These are phyloP conservation scores for Lycium ferocissimum DNA, from an alignment of 257 asterid species.

Conservation along the genomic window DNA sequence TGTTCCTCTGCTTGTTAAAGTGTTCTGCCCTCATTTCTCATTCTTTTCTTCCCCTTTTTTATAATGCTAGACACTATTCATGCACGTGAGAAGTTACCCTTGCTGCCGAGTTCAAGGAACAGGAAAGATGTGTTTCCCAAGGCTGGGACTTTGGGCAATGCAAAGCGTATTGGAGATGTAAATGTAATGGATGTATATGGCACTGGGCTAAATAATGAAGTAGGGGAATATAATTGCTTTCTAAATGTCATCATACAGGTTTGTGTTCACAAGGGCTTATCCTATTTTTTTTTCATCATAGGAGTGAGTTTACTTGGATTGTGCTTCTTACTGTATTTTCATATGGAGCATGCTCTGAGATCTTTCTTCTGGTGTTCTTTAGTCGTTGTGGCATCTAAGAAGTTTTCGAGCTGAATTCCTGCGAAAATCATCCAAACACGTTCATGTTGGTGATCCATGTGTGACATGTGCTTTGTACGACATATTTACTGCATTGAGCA, in stretches of 20 bases:
- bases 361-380: constrained; percentile 32
- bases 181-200: constrained; percentile 68
- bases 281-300: constrained; percentile 11
- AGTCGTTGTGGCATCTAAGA: constrained; percentile 95
- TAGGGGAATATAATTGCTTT: constrained; percentile 97
- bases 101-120: constrained; percentile 43
- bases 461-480: constrained; percentile 83
- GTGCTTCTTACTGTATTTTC: constrained; percentile 35
- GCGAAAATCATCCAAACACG: constrained; percentile 72
- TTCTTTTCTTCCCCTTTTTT: constrained; percentile 32
- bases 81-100: constrained; percentile 57
- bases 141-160: constrained; percentile 42
- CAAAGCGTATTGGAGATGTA: constrained; percentile 39
- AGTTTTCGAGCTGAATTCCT: constrained; percentile 86
- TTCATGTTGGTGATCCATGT: constrained; percentile 95
- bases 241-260: constrained; percentile 99
- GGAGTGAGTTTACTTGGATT: constrained; percentile 13
- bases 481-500: constrained; percentile 75
- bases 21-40: neutral
- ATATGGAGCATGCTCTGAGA: constrained; percentile 32
- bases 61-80: constrained; percentile 60
- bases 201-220: constrained; percentile 88
- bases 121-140: constrained; percentile 51
- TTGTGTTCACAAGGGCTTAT: constrained; percentile 34
- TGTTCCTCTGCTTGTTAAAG: neutral